These are phyloP conservation scores for Isatis lusitanica DNA, from an alignment of 441 rosid genomes.

Conservation along the genomic window DNA sequence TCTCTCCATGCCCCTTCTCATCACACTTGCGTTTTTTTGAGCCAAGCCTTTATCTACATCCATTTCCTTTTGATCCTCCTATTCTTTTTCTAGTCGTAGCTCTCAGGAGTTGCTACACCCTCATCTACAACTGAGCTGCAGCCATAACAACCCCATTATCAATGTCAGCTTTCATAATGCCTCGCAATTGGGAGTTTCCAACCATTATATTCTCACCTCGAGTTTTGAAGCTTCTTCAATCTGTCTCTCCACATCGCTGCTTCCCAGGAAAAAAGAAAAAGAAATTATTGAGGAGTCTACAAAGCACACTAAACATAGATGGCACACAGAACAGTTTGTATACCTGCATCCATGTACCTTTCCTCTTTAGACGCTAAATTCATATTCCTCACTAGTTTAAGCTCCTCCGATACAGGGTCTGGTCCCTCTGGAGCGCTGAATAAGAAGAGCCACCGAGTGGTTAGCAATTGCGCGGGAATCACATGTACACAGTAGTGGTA, in stretches of 20 bases:
- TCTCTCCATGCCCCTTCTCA: constrained; percentile 15
- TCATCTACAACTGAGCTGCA: constrained; percentile 23
- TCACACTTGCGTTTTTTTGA: constrained; percentile 17
- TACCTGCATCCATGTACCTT: constrained; percentile 94
- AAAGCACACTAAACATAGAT: constrained; percentile 9
- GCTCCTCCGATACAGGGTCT: constrained; percentile 69
- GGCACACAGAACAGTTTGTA: constrained; percentile 1
- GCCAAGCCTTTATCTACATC: constrained; percentile 32
- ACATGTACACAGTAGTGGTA: background rate
- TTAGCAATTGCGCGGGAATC: constrained; percentile 26
- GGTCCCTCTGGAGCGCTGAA: constrained; percentile 78
- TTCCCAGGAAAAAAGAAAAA: background rate
- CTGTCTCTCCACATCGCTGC: constrained; percentile 77
- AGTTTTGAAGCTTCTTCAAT: constrained; percentile 57
- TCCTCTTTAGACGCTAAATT: constrained; percentile 78
- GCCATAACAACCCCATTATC: constrained; percentile 12
- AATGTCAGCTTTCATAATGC: background rate
- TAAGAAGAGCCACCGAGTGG: constrained; percentile 30
- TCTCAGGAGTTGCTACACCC: constrained; percentile 31
- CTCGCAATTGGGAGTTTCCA: background rate
- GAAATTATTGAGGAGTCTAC: background rate
- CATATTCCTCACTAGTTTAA: constrained; percentile 67
- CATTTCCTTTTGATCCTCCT: constrained; percentile 12
- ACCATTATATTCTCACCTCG: constrained; percentile 36
- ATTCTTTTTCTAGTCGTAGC: constrained; percentile 31